These are phyloP conservation scores for Scenedesmus sp. DNA, from an alignment of 163 green algal species.

Conservation along the genomic window DNA sequence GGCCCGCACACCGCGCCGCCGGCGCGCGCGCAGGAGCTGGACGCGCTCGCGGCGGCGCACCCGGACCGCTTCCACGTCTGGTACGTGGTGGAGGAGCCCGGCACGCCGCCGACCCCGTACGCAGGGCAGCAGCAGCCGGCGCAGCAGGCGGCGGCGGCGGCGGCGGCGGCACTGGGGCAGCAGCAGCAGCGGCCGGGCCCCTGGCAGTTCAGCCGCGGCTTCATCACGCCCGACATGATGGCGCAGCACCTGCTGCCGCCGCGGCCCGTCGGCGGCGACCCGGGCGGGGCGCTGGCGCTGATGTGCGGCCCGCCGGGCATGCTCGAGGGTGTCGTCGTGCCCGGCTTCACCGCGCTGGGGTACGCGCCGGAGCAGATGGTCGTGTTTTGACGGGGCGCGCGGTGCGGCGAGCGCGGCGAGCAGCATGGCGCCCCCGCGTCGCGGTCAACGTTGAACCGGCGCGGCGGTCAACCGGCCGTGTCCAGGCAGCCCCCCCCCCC, in stretches of 20 bases:
- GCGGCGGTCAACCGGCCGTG: no score
- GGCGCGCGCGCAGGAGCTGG: slow-evolving; percentile 43
- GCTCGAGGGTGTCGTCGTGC: slow-evolving; percentile 55
- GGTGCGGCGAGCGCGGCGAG: no score
- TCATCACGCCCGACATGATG: slow-evolving; percentile 43
- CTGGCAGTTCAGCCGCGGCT: slow-evolving; percentile 6
- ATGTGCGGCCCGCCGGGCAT: slow-evolving; percentile 63
- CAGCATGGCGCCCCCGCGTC: no score
- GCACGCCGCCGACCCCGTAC: not conserved
- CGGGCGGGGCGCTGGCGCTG: slow-evolving; percentile 39
- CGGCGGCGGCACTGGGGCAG: not conserved
- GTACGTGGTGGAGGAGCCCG: slow-evolving; percentile 25
- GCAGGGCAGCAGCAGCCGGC: slow-evolving; percentile 5
- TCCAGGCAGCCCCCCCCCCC: no score
- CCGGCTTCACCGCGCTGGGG: slow-evolving; percentile 51
- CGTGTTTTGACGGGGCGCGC: slow-evolving; percentile 52
- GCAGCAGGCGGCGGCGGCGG: not conserved
- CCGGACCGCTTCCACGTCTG: slow-evolving; percentile 37
- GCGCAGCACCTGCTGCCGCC: slow-evolving; percentile 45
- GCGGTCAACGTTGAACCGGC: no score
- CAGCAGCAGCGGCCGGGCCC: not conserved
- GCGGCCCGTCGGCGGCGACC: not conserved
- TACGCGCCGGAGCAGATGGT: slow-evolving; percentile 56
- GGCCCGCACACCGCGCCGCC: no score
- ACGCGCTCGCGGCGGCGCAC: slow-evolving; percentile 17